Evolutionary conservation across 768 basidiomycete species (phyloP).

Genomic region (Mycena epipterygia): DNA sequence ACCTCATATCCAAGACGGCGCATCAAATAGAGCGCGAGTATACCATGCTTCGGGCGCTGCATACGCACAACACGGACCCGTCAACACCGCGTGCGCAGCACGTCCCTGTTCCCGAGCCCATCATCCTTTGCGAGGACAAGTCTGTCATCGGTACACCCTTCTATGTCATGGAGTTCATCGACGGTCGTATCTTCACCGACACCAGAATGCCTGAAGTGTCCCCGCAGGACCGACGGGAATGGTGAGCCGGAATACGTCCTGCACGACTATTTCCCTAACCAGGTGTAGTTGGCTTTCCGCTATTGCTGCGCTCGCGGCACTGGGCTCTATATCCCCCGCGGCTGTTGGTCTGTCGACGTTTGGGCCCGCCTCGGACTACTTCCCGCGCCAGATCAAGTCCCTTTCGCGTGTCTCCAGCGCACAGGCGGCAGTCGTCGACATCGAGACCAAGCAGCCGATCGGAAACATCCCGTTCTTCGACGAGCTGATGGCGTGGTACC

Average conservation of each 20-base stretch:
- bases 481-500: conserved; percentile 84
- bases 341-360: conserved; percentile 78
- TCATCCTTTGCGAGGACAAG: conserved; percentile 84
- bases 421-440: conserved; percentile 78
- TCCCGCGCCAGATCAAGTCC: conserved; percentile 94
- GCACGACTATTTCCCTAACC: background rate
- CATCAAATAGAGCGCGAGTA: conserved; percentile 98
- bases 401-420: conserved; percentile 84
- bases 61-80: conserved; percentile 75
- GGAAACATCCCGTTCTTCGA: conserved; percentile 85
- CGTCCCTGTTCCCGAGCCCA: conserved; percentile 90
- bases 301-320: conserved; percentile 75
- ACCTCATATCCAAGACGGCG: conserved; percentile 90
- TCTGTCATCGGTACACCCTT: conserved; percentile 89
- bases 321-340: conserved; percentile 74
- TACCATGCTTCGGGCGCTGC: conserved; percentile 81
- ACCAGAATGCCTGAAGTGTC: conserved; percentile 78
- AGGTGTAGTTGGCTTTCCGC: conserved; percentile 83
- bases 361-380: conserved; percentile 85
- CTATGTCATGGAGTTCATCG: conserved; percentile 96
- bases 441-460: conserved; percentile 69
- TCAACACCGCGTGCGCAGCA: conserved; percentile 62
- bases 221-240: conserved; percentile 73
- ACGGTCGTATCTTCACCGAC: conserved; percentile 95
- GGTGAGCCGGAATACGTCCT: conserved; percentile 59